Percentiles rank a stretch among this genome's conserved stretches.
Conservation (phyloP, 2,329 filamentous ascomycete species). For the Graphilbum fragrans region DNA sequence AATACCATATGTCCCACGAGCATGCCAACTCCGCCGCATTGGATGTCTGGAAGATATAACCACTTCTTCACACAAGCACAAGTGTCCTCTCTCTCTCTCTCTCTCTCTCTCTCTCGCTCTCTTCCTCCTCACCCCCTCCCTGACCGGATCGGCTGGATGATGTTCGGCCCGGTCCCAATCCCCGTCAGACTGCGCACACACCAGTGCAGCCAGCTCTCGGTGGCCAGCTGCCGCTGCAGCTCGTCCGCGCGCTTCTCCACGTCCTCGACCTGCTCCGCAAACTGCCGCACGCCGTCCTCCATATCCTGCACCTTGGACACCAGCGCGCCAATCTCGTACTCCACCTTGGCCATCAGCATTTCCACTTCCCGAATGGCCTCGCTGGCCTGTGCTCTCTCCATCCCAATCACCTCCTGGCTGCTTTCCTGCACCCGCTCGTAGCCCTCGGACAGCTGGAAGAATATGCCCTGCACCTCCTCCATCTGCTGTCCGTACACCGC, state of each 20-base stretch:
- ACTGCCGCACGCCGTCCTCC: constrained; percentile 68
- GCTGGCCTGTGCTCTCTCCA: constrained; percentile 55
- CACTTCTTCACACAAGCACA: not conserved
- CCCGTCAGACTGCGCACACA: constrained; percentile 48
- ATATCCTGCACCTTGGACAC: constrained; percentile 74
- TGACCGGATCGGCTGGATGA: constrained; percentile 20
- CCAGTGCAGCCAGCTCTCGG: constrained; percentile 54
- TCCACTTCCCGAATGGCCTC: constrained; percentile 72
- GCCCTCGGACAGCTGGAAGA: constrained; percentile 57
- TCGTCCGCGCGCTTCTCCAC: constrained; percentile 53
- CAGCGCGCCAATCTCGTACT: constrained; percentile 83
- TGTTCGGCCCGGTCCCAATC: constrained; percentile 47
- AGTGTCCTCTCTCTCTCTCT: not conserved
- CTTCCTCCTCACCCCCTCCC: not conserved
- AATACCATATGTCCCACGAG: not conserved
- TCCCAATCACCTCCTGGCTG: constrained; percentile 55
- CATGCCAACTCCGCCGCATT: too few relatives aligned
- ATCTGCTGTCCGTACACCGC: constrained; percentile 49
- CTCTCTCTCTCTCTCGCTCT: not conserved
- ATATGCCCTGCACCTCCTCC: constrained; percentile 52
- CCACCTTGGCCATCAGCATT: constrained; percentile 68
- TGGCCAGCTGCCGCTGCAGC: constrained; percentile 49
- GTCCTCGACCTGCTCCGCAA: constrained; percentile 65
- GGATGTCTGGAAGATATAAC: too few relatives aligned
- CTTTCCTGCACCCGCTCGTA: constrained; percentile 56